Conservation (phyloP, 2,329 filamentous ascomycete genomes). For the Cordyceps cicadae region DNA sequence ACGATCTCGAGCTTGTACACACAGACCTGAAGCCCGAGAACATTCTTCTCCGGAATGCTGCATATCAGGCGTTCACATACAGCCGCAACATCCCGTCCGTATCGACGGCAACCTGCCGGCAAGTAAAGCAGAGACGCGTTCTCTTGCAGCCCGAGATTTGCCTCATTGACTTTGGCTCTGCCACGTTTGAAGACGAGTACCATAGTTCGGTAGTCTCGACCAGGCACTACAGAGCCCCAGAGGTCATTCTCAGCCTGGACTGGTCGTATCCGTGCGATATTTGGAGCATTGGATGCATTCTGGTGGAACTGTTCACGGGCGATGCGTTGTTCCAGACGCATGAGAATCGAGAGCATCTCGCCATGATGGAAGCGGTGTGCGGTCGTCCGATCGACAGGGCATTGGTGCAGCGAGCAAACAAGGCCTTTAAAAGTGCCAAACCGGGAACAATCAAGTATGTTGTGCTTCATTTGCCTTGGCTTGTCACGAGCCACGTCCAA, state of each 20-base stretch:
- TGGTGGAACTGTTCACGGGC: slow-evolving; percentile 64
- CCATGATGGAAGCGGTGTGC: slow-evolving; percentile 68
- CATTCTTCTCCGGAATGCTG: slow-evolving; percentile 56
- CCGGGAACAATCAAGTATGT: slow-evolving; percentile 8
- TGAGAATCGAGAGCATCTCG: slow-evolving; percentile 62
- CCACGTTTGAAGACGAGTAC: slow-evolving; percentile 65
- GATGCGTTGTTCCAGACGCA: slow-evolving; percentile 66
- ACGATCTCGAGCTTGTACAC: slow-evolving; percentile 95
- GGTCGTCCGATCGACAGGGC: slow-evolving; percentile 41
- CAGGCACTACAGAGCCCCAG: slow-evolving; percentile 60
- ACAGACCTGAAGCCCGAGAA: slow-evolving; percentile 70
- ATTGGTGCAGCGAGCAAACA: slow-evolving; percentile 6
- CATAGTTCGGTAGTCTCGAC: slow-evolving; percentile 65
- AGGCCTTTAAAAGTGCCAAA: slow-evolving; percentile 2
- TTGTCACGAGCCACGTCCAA: neutral
- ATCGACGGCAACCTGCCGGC: slow-evolving; percentile 49
- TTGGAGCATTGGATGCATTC: slow-evolving; percentile 66
- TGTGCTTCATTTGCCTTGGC: neutral
- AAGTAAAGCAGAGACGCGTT: slow-evolving; percentile 56
- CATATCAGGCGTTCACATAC: slow-evolving; percentile 63
- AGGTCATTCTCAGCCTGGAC: slow-evolving; percentile 62
- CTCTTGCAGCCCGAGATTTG: slow-evolving; percentile 62
- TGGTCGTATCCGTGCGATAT: slow-evolving; percentile 68
- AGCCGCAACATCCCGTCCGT: slow-evolving; percentile 62
- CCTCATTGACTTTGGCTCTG: slow-evolving; percentile 63